Percentiles rank a stretch among this genome's conserved stretches.
Conservation (phyloP, 2,329 filamentous ascomycete species). For the Sclerotinia subarctica region DNA sequence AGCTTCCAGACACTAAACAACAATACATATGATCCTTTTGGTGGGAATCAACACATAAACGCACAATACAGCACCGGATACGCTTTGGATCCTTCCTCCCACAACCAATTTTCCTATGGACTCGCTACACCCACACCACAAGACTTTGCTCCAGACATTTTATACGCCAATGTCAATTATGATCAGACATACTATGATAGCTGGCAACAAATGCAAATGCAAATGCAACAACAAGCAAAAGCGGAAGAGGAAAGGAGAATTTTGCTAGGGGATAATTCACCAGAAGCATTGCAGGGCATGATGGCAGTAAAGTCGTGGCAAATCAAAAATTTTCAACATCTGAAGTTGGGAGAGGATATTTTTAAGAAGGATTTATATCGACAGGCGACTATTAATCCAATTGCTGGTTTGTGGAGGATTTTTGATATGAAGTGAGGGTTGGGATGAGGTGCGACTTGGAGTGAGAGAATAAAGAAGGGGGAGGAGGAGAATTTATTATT, state of each 20-base stretch:
- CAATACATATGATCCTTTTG: neutral
- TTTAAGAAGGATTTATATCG: slow-evolving; percentile 23
- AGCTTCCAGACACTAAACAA: neutral
- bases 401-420: slow-evolving; percentile 24
- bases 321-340: slow-evolving; percentile 19
- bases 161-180: slow-evolving; percentile 7
- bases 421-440: slow-evolving; percentile 23
- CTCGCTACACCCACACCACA: neutral
- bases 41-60: neutral
- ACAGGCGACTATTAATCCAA: slow-evolving; percentile 22
- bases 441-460: too few species aligned
- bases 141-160: slow-evolving; percentile 4
- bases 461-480: too few species aligned
- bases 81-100: neutral
- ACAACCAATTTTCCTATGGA: neutral
- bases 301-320: slow-evolving; percentile 25
- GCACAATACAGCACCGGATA: slow-evolving; percentile 1
- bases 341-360: slow-evolving; percentile 25
- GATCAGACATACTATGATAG: neutral
- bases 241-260: slow-evolving; percentile 21
- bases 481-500: neutral
- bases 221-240: slow-evolving; percentile 3
- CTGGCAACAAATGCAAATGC: neutral
- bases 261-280: slow-evolving; percentile 20
- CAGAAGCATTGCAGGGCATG: slow-evolving; percentile 25